Base-by-base conservation (phyloP, 2,329 filamentous ascomycete genomes). In the Dothistroma pini region DNA sequence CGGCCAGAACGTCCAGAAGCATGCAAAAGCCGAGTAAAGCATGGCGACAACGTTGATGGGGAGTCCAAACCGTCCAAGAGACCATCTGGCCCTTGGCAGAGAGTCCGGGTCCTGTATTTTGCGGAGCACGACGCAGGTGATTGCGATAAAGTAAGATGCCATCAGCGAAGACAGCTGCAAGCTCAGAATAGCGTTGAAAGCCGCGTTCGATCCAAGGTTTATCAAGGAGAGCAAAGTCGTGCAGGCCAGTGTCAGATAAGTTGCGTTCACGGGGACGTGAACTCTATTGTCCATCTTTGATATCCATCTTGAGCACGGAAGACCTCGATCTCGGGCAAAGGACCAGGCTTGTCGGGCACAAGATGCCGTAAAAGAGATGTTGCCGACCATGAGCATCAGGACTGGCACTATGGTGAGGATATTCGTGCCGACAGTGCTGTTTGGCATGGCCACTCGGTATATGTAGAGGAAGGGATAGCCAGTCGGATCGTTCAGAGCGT, bases 1-100 rank as follows among this genome's bases (percentile, higher is more conserved):
- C n/a, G 63, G 63, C 64, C 64, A 66, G 50, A 66, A 66, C 0
- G 64, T 62, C 61, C 64, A 66, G 56, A 66, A 66, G 49, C 64
- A 60, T 0, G 64, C 64, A 54, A 66, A 66, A 5, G 55, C 55
- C 8, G 64, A 54, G 51, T 66, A 66, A 11, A 44, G 49, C 14
- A 54, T 57, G 19, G 64, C 63, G 32, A 63, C 25, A 38, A 62
- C 58, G 32, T 66, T 66, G 19, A 66, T 62, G 0, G 59, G 49
- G 9, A 66, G 53, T 2, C 61, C 64, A 25, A 56, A 16, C 22
- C 50, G 58, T 3, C 64, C 69, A 7, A 71, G 61, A 1, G 63
- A 68, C 64, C 67, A 70, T 50, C 66, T 58, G 12, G 65, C 66
- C 25, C 54, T 58, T 8, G 68, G 68, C 29, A 70, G 51, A 7